Base-by-base conservation (phyloP, 805 yeast genomes). In the Yamadazyma phyllophila region DNA sequence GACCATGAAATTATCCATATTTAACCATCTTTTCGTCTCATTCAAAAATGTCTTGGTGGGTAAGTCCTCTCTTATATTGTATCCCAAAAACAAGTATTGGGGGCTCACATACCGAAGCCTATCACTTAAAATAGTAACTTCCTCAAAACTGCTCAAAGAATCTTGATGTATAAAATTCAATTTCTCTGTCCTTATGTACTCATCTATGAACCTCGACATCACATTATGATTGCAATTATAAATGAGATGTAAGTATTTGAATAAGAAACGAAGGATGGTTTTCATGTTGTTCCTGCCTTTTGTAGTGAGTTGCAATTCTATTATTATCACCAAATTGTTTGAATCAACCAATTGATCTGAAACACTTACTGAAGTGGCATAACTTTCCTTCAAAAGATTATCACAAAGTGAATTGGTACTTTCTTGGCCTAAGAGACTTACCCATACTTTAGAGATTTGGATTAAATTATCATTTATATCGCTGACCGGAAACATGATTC, bases 341-440 rank as follows among this genome's bases (percentile, higher is more conserved):
- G 61, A 63, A 1, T 54, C 43, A 2, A 77, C 52, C 24, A 77
- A 49, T 15, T 79, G 76, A 1, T 63, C 55, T 47, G 63, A 78
- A 0, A 83, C 78, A 34, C 58, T 55, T 2, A 80, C 61, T 0
- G 63, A 57, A 1, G 69, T 60, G 11, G 70, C 68, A 47, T 61
- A 69, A 15, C 52, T 56, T 7, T 44, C 27, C 4, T 48, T 41
- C 15, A 63, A 64, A 8, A 82, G 60, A 13, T 53, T 56, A 4
- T 70, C 60, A 49, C 75, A 74, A 5, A 85, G 56, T 0, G 88
- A 77, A 0, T 74, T 75, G 1, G 52, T 45, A 4, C 80, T 62
- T 61, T 85, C 92, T 58, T 81, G 82, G 1, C 92, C 92, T 41
- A 83, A 62, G 0, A 84, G 43, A 39, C 77, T 76, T 44, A 80